Conservation (phyloP, 2,329 filamentous ascomycete genomes). For the Trichoderma asperellum region DNA sequence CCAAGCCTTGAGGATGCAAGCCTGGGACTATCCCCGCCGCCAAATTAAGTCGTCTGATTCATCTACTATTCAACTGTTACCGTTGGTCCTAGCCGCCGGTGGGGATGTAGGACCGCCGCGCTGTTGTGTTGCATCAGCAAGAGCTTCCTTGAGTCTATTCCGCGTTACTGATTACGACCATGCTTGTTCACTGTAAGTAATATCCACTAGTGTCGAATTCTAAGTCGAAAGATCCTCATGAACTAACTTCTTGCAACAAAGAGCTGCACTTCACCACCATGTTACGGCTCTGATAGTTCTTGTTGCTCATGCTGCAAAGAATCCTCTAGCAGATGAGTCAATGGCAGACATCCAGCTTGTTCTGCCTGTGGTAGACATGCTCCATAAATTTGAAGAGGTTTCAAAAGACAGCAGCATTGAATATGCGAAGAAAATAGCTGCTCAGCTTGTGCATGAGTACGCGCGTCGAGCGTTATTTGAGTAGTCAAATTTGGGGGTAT, state of each 20-base stretch:
- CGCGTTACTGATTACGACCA: background rate
- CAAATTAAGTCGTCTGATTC: background rate
- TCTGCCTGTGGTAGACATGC: conserved; percentile 10
- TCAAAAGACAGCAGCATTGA: background rate
- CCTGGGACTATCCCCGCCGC: background rate
- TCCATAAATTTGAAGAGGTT: background rate
- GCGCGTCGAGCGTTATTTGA: conserved; percentile 4
- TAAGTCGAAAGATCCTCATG: background rate
- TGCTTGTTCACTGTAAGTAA: conserved; percentile 6
- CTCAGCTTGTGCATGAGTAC: conserved; percentile 18
- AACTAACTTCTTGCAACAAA: background rate
- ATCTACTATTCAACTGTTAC: background rate
- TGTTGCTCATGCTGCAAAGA: background rate
- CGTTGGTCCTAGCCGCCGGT: background rate
- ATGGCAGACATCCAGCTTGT: conserved; percentile 15
- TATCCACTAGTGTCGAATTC: too few relatives aligned
- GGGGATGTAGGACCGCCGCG: background rate
- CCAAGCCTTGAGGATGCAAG: background rate
- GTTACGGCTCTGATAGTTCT: background rate
- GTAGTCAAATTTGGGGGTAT: background rate
- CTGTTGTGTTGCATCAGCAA: background rate
- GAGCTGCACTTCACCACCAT: background rate
- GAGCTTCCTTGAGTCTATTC: conserved; percentile 10
- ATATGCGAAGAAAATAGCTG: conserved; percentile 1
- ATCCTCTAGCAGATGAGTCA: conserved; percentile 8